Evolutionary conservation across 2,329 filamentous ascomycete species (phyloP), one percentile per base, ranked within the genome.

Genomic region (Exophiala dermatitidis): DNA sequence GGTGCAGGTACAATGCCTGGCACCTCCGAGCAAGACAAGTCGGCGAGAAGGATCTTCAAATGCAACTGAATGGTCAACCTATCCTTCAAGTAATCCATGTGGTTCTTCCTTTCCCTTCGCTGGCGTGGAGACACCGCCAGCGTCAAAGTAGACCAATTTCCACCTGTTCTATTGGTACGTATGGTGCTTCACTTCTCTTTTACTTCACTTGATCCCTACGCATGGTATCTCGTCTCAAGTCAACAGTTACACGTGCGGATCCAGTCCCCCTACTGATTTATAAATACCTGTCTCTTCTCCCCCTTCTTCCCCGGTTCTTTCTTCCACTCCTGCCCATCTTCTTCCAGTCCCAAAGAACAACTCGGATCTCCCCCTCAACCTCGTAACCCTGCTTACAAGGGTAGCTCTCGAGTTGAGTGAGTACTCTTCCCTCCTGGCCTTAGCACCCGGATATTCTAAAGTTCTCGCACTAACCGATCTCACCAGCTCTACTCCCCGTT

Each of bases 281-380:
- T 45, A 50, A 53, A 48, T 34, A 42, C 42, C 51, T 54, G 51
- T 45, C 26, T 46, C 37, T 12, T n/a, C 42, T 30, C 42, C 50
- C 19, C 46, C 52, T 30, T 40, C 33, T 36, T 46, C 28, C 38
- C 29, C 29, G 12, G 31, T 34, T 48, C 26, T 40, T 33, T 42
- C 44, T 34, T 28, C 30, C 37, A 10, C 28, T n/a, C 26, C 34
- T 46, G 3, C 12, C 19, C 9, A 41, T 5, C n/a, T 41, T 9
- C 9, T 12, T 12, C 12, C 32, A 36, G 34, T 38, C 40, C 6
- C 32, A 31, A 26, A 42, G 8, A 10, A 5, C 8, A 29, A 5
- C 29, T 46, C 9, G 7, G 32, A 10, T 40, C 34, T 19, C 19
- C 19, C 19, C 19, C 19, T 19, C 19, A 19, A 19, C 19, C 19